Conservation (phyloP, 106 monocot genomes). For the Platanthera guangdongensis region DNA sequence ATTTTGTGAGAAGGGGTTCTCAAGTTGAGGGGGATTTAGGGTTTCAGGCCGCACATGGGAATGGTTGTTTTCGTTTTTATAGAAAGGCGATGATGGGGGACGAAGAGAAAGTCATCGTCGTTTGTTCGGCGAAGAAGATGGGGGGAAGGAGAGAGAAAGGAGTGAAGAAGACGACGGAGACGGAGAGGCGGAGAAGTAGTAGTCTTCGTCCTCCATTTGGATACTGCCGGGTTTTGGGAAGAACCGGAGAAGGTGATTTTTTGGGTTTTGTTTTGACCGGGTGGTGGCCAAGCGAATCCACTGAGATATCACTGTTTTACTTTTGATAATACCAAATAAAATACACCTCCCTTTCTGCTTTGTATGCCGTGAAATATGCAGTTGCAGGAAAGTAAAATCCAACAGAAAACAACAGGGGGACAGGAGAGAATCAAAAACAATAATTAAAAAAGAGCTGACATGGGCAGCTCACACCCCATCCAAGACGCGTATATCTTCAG, state of each 20-base stretch:
- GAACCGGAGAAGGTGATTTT: background rate
- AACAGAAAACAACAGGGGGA: no score
- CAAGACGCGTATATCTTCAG: no score
- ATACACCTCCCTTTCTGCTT: no score
- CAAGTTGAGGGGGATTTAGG: background rate
- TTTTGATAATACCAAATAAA: no score
- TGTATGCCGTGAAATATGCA: no score
- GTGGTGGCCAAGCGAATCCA: no score
- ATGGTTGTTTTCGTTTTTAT: background rate
- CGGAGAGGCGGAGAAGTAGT: background rate
- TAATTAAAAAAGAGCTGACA: no score
- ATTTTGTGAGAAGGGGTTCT: background rate
- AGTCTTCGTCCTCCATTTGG: conserved; percentile 11
- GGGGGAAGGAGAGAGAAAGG: conserved; percentile 5
- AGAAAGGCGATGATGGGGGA: background rate
- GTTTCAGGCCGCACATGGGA: background rate
- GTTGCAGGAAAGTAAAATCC: no score
- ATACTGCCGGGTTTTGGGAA: background rate
- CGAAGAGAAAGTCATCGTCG: background rate
- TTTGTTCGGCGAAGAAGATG: background rate
- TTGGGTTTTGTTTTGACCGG: background rate
- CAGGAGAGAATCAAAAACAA: no score
- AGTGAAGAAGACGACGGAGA: background rate
- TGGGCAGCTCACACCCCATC: no score
- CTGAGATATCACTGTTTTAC: no score